phyloP scores from a whole-genome alignment of 768 basidiomycete genomes.

The Kwoniella sp. region DNA sequence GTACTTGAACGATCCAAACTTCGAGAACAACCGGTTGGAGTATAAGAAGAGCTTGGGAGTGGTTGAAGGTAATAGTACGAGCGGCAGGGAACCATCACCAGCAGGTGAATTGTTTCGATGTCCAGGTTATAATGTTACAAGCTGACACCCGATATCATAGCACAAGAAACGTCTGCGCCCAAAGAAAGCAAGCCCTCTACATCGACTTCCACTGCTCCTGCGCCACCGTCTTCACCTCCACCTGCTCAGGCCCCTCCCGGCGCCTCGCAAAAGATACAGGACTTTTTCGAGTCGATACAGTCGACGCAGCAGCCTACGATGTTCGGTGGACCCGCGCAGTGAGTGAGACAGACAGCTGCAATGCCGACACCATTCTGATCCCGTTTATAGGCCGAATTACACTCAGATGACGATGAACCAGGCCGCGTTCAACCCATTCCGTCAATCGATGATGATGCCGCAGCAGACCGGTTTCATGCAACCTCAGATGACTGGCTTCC shows the following conservation, averaged over 20 bases:
- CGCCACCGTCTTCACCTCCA: conserved; percentile 26
- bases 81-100: conserved; percentile 15
- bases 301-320: conserved; percentile 58
- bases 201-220: conserved; percentile 15
- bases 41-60: conserved; percentile 77
- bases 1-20: conserved; percentile 92
- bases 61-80: conserved; percentile 54
- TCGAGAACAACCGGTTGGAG: conserved; percentile 89
- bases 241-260: conserved; percentile 34
- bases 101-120: conserved; percentile 13
- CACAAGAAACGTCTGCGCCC: too few relatives aligned
- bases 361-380: not conserved
- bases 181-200: conserved; percentile 27
- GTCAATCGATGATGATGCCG: conserved; percentile 56
- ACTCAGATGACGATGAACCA: conserved; percentile 53
- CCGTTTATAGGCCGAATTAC: conserved; percentile 6
- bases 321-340: conserved; percentile 37
- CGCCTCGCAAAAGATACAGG: conserved; percentile 57
- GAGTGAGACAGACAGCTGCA: conserved; percentile 13
- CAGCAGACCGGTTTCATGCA: conserved; percentile 44
- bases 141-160: too few relatives aligned
- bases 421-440: conserved; percentile 71
- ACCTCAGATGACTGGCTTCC: conserved; percentile 49
- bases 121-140: too few relatives aligned
- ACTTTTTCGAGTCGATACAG: conserved; percentile 89